Base-by-base conservation (phyloP, 352 stramenopile genomes). In the Phytopythium boreale region DNA sequence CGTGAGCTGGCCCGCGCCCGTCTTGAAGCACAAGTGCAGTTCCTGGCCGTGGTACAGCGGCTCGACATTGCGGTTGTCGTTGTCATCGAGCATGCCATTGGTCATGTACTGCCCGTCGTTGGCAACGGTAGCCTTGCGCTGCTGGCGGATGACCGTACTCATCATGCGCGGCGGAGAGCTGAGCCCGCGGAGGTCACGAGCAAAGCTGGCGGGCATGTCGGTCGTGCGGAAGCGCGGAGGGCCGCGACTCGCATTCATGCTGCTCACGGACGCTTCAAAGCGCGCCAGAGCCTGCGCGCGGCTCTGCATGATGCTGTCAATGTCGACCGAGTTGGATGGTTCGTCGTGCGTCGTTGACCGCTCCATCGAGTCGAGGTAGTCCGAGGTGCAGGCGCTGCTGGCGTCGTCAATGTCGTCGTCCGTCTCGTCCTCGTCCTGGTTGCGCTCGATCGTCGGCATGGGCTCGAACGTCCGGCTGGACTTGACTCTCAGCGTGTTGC, bases 21-120 rank as follows among this genome's bases (percentile, higher is more conserved):
- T 76, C 63, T 82, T 82, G 69, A 89, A 89, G 2, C 62, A 69
- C 37, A 89, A 39, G 51, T 89, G 77, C 5, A 89, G 68, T 27
- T 71, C 76, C 68, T 89, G 80, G 49, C 77, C 77, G 50, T 86
- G 75, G 66, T 82, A 78, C 63, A 88, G 71, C 20, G 77, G 69
- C 52, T 70, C 71, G 7, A 67, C 68, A 39, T 61, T 34, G 6
- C 51, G 60, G 24, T n/a, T 63, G 0, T 74, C 63, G 46, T 61
- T 62, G 43, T 17, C 59, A 34, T 51, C n/a, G 2, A 34, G 19
- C 31, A 39, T 39, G n/a, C 10, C 56, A 39, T 52, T 55, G 9
- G 20, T 22, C 29, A 39, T 46, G 24, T 37, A 24, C 49, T 41
- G 56, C 31, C 26, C 56, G 29, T 29, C 59, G 22, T 74, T 46